Conservation (phyloP, 176 grass and related monocot species). For the Cocos nucifera region DNA sequence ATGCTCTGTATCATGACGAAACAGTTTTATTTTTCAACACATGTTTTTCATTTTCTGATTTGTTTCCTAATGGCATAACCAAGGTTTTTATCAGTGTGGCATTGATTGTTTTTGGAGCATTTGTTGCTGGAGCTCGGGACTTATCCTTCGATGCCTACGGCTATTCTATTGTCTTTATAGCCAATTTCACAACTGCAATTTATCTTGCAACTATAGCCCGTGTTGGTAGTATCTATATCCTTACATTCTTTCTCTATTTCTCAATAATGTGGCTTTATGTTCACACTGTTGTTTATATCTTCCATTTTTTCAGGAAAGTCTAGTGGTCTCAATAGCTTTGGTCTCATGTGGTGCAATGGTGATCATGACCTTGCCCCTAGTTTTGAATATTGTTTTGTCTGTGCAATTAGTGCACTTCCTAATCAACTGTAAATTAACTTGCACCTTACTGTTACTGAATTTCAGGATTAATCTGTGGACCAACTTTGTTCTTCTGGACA, state of each 20-base stretch:
- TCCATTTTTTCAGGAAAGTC: constrained; percentile 66
- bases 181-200: constrained; percentile 90
- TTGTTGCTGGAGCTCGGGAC: constrained; percentile 87
- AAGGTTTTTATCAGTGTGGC: constrained; percentile 73
- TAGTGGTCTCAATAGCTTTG: constrained; percentile 93
- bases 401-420: neutral
- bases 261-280: constrained; percentile 14
- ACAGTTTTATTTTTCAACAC: no score
- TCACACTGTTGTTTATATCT: constrained; percentile 9
- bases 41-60: constrained; percentile 16
- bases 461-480: constrained; percentile 91
- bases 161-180: constrained; percentile 83
- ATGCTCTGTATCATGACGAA: no score
- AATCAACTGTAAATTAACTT: neutral
- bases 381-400: neutral
- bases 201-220: constrained; percentile 98
- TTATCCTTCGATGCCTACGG: constrained; percentile 85
- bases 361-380: neutral
- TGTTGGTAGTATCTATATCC: constrained; percentile 47
- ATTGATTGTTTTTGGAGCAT: constrained; percentile 90
- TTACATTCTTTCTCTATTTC: constrained; percentile 8
- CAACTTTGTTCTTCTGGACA: constrained; percentile 80
- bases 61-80: constrained; percentile 28
- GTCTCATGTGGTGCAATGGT: constrained; percentile 99
- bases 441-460: neutral